These are phyloP conservation scores for Piper betle DNA, from an alignment of 164 flowering plant genomes.

Conservation along the genomic window DNA sequence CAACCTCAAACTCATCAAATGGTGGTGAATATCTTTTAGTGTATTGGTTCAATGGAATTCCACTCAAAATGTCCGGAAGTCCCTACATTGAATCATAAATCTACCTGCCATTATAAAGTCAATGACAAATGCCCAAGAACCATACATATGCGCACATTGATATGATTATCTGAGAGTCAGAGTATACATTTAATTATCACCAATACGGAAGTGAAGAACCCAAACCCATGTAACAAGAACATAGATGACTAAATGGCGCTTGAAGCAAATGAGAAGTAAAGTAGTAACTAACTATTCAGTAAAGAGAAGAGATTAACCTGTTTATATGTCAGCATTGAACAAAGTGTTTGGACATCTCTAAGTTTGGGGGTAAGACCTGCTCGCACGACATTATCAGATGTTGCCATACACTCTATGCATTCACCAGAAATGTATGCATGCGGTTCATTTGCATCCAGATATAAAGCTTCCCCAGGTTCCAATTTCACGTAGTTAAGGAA, in stretches of 20 bases:
- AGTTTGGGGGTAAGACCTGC: conserved; percentile 93
- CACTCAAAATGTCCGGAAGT: conserved; percentile 58
- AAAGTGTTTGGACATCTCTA: conserved; percentile 67
- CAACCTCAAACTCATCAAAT: conserved; percentile 92
- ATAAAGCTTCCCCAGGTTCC: conserved; percentile 81
- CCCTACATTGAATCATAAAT: conserved; percentile 33
- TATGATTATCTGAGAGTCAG: no score
- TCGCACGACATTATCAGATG: conserved; percentile 94
- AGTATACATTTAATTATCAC: not conserved
- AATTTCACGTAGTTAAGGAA: conserved; percentile 72
- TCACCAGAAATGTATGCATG: conserved; percentile 87
- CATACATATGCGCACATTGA: no score
- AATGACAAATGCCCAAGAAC: no score
- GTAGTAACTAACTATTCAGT: no score
- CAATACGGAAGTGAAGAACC: not conserved
- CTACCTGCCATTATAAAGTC: no score
- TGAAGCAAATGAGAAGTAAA: not conserved
- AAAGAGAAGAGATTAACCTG: conserved; percentile 31
- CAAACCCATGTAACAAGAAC: not conserved
- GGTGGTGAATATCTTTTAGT: conserved; percentile 63
- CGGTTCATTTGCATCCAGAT: conserved; percentile 82
- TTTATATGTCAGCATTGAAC: conserved; percentile 88
- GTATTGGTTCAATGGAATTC: conserved; percentile 36
- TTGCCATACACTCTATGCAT: conserved; percentile 90
- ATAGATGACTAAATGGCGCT: not conserved